Evolutionary conservation across 352 stramenopile species (phyloP).

Genomic region (Globisporangium canariense): DNA sequence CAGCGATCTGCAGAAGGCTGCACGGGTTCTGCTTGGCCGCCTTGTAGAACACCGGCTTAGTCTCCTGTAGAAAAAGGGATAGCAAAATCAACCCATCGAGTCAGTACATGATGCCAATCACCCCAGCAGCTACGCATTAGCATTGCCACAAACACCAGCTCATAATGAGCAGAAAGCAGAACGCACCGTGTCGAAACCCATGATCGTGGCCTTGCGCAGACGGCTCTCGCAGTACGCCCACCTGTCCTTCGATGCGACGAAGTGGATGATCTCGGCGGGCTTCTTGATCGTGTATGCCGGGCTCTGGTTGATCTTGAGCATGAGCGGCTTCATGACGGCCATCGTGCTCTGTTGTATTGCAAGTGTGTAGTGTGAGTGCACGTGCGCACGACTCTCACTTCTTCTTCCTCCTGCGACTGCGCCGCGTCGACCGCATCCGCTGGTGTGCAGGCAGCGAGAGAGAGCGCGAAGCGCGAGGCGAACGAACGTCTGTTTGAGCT

Average conservation of each 20-base stretch:
- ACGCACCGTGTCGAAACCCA: constrained; percentile 74
- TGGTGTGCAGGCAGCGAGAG: constrained; percentile 3
- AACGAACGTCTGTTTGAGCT: constrained; percentile 6
- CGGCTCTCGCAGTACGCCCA: constrained; percentile 50
- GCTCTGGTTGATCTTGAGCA: constrained; percentile 49
- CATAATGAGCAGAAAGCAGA: not conserved
- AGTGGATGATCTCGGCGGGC: constrained; percentile 34
- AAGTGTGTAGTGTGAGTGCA: not conserved
- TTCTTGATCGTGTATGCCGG: constrained; percentile 50
- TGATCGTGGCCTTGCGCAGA: constrained; percentile 40
- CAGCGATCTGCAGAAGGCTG: constrained; percentile 65
- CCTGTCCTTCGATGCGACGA: constrained; percentile 41
- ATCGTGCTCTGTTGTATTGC: not conserved
- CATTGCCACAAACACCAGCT: not conserved
- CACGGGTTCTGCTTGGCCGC: constrained; percentile 34
- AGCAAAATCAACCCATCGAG: constrained; percentile 17
- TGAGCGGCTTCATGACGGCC: constrained; percentile 25
- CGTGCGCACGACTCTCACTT: constrained; percentile 2
- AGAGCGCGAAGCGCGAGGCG: not conserved
- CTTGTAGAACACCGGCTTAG: constrained; percentile 49
- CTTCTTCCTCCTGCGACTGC: constrained; percentile 11
- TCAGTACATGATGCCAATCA: not conserved
- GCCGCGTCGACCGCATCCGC: constrained; percentile 12
- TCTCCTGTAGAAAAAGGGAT: constrained; percentile 46
- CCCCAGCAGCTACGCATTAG: not conserved